Base-by-base conservation (phyloP, 192 early-diverging fungal species). In the Coemansia sp. region DNA sequence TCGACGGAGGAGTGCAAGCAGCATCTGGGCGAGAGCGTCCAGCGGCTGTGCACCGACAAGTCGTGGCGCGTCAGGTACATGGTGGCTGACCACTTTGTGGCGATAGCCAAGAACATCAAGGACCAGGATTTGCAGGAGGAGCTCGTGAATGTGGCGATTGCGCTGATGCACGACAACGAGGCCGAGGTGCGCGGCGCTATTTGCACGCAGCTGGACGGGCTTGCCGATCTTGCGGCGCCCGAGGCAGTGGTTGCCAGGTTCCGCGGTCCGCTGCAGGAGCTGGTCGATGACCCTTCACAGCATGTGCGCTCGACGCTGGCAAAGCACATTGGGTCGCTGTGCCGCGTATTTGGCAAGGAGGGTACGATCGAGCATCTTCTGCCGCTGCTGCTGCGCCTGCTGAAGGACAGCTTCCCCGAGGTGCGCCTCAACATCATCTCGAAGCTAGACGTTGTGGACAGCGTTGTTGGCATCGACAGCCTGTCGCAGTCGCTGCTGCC, bases 61-160 rank as follows among this genome's bases (percentile, higher is more conserved):
- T 95, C 93, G 57, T 99, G 97, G 97, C 88, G 97, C 65, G 96
- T 99, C 52, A 83, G 96, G 59, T 99, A 98, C 75, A 98, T 98
- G 94, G 91, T 96, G 83, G 97, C 97, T 3, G 93, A 95, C 66
- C 97, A 98, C 82, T 98, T 95, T 89, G 92, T 96, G 54, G 87
- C 91, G 69, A 90, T 97, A 10, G 74, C 84, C 38, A 73, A 66
- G 45, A 73, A 71, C 61, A 71, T 82, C 73, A 77, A 75, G 58
- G 79, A 77, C 58, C 65, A 63, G 36, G 67, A 72, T 45, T 62
- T 82, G 34, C 86, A 89, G 60, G 93, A 96, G 63, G 91, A 97
- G 60, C 84, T 99, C 57, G 88, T 95, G 55, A 69, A 79, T 33
- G 90, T 92, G 15, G 97, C 93, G 73, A 90, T 96, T 40, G 79